phyloP scores from a whole-genome alignment of 2,329 filamentous ascomycete genomes.

The Pestalotiopsis sp. region DNA sequence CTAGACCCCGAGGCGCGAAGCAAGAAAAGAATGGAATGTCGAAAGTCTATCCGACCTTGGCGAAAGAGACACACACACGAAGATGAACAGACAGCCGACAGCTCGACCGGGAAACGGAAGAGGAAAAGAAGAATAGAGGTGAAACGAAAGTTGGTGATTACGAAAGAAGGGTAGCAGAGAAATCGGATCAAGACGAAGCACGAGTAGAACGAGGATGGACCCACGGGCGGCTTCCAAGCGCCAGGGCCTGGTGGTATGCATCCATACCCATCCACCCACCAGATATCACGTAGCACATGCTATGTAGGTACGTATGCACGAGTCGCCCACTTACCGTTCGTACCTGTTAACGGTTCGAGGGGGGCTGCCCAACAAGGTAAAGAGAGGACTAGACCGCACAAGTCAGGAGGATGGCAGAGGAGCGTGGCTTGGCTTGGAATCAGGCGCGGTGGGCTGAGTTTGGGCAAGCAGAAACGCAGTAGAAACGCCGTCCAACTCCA shows the following conservation, averaged over 20 bases:
- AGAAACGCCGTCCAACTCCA: slow-evolving; percentile 24
- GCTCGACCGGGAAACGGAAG: slow-evolving; percentile 22
- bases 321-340: neutral
- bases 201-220: slow-evolving; percentile 3
- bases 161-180: slow-evolving; percentile 18
- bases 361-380: neutral
- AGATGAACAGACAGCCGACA: slow-evolving; percentile 20
- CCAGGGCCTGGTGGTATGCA: slow-evolving; percentile 19
- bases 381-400: slow-evolving; percentile 1
- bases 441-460: slow-evolving; percentile 6
- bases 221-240: slow-evolving; percentile 26
- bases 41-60: slow-evolving; percentile 25
- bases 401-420: slow-evolving; percentile 18
- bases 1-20: slow-evolving; percentile 15
- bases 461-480: slow-evolving; percentile 23
- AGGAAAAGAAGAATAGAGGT: slow-evolving; percentile 17
- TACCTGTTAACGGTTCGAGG: neutral
- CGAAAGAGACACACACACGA: slow-evolving; percentile 18
- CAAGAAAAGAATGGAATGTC: slow-evolving; percentile 29
- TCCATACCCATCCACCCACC: neutral
- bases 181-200: slow-evolving; percentile 21
- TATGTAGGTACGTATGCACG: slow-evolving; percentile 7
- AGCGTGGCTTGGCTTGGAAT: slow-evolving; percentile 4
- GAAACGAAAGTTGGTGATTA: slow-evolving; percentile 24
- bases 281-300: neutral